Conservation (phyloP, 2,329 filamentous ascomycete species). For the Pyricularia pennisetigena region DNA sequence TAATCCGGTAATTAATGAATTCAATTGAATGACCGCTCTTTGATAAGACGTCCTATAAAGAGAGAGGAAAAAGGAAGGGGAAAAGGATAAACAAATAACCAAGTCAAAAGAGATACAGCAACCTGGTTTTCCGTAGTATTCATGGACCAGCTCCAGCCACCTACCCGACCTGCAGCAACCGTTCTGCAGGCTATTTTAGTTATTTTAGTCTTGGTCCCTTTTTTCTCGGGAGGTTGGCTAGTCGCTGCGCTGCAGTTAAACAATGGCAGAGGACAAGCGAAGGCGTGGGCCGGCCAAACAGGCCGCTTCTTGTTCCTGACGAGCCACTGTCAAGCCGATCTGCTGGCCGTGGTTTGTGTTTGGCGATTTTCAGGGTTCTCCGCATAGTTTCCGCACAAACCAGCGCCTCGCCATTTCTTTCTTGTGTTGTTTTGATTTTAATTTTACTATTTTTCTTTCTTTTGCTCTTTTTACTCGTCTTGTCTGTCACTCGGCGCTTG, state of each 20-base stretch:
- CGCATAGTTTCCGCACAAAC: not conserved
- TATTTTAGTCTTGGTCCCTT: not conserved
- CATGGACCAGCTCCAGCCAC: not conserved
- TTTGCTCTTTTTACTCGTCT: not conserved
- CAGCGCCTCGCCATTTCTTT: not conserved
- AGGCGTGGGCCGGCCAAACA: not conserved
- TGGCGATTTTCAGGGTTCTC: not conserved
- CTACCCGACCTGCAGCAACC: not conserved
- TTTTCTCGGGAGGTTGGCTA: not conserved
- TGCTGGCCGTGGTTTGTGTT: not conserved
- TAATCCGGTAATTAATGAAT: no score
- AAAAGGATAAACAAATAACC: no score
- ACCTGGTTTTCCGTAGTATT: not conserved
- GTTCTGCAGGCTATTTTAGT: not conserved
- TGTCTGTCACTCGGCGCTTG: not conserved
- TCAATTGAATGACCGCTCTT: no score
- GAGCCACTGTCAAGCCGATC: not conserved
- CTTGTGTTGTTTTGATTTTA: not conserved
- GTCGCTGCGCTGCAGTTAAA: no score
- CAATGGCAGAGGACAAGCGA: no score
- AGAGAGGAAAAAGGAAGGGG: no score
- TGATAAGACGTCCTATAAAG: no score
- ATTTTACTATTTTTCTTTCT: not conserved
- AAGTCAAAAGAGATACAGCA: no score
- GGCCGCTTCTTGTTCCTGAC: not conserved